A percentile compares a stretch with the other conserved stretches of the same genome.
phyloP scores from a whole-genome alignment of 805 yeast species.

The Babjeviella inositovora region DNA sequence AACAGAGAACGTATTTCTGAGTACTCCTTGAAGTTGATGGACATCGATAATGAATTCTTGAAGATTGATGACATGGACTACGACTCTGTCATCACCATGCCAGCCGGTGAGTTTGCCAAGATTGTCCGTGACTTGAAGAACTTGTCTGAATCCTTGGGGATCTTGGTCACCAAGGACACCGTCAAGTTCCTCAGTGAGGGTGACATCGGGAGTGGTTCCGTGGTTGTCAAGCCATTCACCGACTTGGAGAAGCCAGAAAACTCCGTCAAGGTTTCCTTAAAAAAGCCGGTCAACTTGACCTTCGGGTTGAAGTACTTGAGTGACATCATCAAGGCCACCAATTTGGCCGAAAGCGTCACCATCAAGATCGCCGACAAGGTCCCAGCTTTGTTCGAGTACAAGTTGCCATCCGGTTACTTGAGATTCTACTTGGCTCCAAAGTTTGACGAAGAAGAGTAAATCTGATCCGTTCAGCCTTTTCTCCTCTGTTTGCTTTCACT shows the following conservation, averaged over 20 bases:
- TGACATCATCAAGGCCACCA: constrained; percentile 84
- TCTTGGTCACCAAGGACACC: constrained; percentile 81
- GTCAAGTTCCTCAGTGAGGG: constrained; percentile 86
- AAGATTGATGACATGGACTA: constrained; percentile 89
- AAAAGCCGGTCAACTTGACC: constrained; percentile 74
- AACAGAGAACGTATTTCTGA: constrained; percentile 85
- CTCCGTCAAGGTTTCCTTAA: constrained; percentile 59
- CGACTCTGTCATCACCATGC: constrained; percentile 76
- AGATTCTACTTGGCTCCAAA: constrained; percentile 96
- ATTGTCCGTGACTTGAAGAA: constrained; percentile 78
- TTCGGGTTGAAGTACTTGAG: constrained; percentile 85
- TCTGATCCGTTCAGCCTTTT: constrained; percentile 1
- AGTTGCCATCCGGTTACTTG: constrained; percentile 80
- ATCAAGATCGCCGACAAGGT: constrained; percentile 79
- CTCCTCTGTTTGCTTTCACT: background rate
- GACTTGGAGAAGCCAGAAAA: constrained; percentile 72
- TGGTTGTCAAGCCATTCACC: constrained; percentile 70
- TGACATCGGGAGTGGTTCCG: constrained; percentile 78
- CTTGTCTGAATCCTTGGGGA: constrained; percentile 74
- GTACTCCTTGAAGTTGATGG: constrained; percentile 85
- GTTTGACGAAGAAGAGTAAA: constrained; percentile 77
- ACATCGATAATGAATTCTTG: constrained; percentile 87
- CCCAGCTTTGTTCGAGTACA: constrained; percentile 89
- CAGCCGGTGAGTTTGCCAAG: constrained; percentile 77
- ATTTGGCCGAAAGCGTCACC: constrained; percentile 62